These are phyloP conservation scores for Passiflora organensis DNA, from an alignment of 345 rosid species.

Conservation along the genomic window DNA sequence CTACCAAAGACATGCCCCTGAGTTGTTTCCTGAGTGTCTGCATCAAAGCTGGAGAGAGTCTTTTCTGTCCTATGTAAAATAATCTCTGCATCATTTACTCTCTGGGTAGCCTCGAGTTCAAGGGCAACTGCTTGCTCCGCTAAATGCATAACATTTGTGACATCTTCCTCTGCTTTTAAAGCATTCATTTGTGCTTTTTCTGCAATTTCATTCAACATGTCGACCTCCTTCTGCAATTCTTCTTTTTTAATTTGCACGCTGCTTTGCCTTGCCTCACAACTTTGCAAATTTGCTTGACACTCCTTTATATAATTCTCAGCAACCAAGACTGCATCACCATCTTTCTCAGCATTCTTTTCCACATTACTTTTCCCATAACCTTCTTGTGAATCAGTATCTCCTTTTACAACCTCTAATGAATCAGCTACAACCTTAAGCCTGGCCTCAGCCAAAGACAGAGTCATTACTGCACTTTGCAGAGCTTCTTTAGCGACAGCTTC, in stretches of 20 bases:
- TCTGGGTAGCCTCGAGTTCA: conserved; percentile 74
- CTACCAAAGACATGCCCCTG: conserved; percentile 40
- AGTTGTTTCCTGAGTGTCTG: conserved; percentile 41
- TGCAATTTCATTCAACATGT: conserved; percentile 62
- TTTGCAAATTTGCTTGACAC: conserved; percentile 46
- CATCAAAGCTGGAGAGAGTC: conserved; percentile 38
- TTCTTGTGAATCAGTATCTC: conserved; percentile 27
- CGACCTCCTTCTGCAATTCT: conserved; percentile 67
- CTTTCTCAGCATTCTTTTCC: conserved; percentile 33
- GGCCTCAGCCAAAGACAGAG: conserved; percentile 81
- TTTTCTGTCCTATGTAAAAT: conserved; percentile 68
- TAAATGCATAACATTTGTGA: conserved; percentile 78
- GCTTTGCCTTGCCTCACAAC: conserved; percentile 53
- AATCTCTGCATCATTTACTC: conserved; percentile 73
- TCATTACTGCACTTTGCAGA: conserved; percentile 70
- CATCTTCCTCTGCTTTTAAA: conserved; percentile 87
- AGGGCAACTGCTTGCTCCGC: conserved; percentile 97
- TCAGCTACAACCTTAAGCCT: conserved; percentile 64
- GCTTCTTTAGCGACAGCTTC: conserved; percentile 69
- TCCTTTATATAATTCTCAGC: conserved; percentile 59
- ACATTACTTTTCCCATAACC: conserved; percentile 23
- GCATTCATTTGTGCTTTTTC: conserved; percentile 65
- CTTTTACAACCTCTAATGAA: conserved; percentile 41
- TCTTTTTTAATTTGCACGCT: conserved; percentile 54
- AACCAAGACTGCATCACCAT: conserved; percentile 36